Evolutionary conservation across 257 asterid species (phyloP), one percentile per base, ranked within the genome.

Genomic region (Capsicum pubescens): DNA sequence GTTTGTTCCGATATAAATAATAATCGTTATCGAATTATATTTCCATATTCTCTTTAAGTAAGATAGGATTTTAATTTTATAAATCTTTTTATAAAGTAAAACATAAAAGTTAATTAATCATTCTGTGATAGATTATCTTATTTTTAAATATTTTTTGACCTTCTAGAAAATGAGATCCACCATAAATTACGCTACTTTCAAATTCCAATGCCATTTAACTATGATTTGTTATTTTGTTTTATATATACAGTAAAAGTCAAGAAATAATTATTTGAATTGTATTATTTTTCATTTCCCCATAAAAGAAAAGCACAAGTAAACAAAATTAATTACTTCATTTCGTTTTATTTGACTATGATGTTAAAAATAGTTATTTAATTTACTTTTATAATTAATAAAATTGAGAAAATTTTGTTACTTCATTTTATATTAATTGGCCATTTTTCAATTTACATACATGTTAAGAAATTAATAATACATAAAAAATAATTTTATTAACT

Each of bases 91-190:
- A 64, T 64, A 66, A 66, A 35, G 48, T 66, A 2, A 32, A 66
- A n/a, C 19, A 5, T 32, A 66, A 12, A 32, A 7, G 8, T 13
- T 12, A 66, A 32, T 32, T 26, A 26, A 26, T 26, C 32, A 26
- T 26, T 26, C 19, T 26, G 5, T 72, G 59, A 48, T 46, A 52
- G 63, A 52, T 76, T 26, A 13, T 76, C 19, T 76, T 4, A 44
- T 76, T 76, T 8, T 76, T 8, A 54, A 52, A 57, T 76, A 54
- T 4, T 54, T 54, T 54, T 54, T 11, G 8, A 54, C 64, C 81
- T 77, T 77, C 64, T 54, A 77, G 50, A 54, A 35, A 14, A 26
- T 77, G 63, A 13, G 64, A 76, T 76, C 26, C 50, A 76, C 64
- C 81, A 52, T 9, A 54, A 76, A 52, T 54, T 76, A 76, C 81